Conservation (phyloP, 2,329 filamentous ascomycete species). For the Orbilia ellipsospora region DNA sequence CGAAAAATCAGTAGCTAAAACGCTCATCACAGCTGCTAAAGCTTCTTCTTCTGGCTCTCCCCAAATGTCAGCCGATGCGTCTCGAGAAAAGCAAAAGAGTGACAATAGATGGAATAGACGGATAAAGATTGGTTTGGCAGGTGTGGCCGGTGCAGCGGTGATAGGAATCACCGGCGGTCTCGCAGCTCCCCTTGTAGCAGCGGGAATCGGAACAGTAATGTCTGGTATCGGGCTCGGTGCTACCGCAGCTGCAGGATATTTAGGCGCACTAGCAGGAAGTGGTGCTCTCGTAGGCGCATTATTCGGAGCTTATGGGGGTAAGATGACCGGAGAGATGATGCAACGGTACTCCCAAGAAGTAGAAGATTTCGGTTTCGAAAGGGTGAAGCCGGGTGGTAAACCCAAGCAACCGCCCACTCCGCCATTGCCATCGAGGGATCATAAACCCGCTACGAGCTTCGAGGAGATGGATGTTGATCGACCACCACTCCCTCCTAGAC, state of each 20-base stretch:
- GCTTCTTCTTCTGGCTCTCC: slow-evolving; percentile 59
- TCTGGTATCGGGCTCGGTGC: slow-evolving; percentile 79
- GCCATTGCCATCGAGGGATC: neutral
- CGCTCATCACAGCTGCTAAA: slow-evolving; percentile 77
- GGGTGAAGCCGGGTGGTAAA: slow-evolving; percentile 69
- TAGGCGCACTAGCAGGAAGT: slow-evolving; percentile 83
- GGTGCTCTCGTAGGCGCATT: slow-evolving; percentile 82
- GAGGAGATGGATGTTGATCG: slow-evolving; percentile 5
- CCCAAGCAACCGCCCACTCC: neutral
- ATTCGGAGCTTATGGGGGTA: slow-evolving; percentile 89
- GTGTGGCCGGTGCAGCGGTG: slow-evolving; percentile 85
- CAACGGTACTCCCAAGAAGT: slow-evolving; percentile 88
- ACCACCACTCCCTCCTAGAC: neutral
- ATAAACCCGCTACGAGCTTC: slow-evolving; percentile 11
- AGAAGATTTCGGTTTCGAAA: slow-evolving; percentile 87
- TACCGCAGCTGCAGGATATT: slow-evolving; percentile 78
- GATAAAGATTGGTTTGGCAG: slow-evolving; percentile 87
- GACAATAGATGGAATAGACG: slow-evolving; percentile 73
- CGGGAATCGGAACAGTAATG: slow-evolving; percentile 81
- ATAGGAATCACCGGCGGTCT: slow-evolving; percentile 86
- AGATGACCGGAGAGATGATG: slow-evolving; percentile 86
- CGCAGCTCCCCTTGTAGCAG: slow-evolving; percentile 79
- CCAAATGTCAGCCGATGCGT: slow-evolving; percentile 79
- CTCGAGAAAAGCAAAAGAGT: slow-evolving; percentile 77
- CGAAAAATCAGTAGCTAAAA: slow-evolving; percentile 79